Evolutionary conservation across 2,329 filamentous ascomycete genomes (phyloP).

Genomic region (Aureobasidium namibiae): DNA sequence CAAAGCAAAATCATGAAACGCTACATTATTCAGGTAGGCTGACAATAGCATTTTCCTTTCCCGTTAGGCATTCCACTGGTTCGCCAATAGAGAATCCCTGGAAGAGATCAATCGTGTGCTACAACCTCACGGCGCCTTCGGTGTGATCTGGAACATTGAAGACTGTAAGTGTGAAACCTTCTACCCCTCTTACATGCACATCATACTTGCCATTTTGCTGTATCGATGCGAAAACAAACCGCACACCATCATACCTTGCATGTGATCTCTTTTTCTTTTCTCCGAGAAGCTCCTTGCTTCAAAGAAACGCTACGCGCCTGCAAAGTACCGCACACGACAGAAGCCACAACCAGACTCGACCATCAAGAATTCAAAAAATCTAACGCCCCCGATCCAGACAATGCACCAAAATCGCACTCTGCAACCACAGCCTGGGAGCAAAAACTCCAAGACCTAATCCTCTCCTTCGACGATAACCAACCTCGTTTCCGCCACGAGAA

Average conservation of each 20-base stretch:
- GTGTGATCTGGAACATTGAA: slow-evolving; percentile 67
- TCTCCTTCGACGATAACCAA: slow-evolving; percentile 48
- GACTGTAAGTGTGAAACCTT: slow-evolving; percentile 46
- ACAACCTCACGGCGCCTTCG: slow-evolving; percentile 51
- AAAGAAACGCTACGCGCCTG: not conserved
- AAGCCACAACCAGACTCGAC: slow-evolving; percentile 20
- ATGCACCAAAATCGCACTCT: slow-evolving; percentile 50
- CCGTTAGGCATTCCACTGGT: slow-evolving; percentile 45
- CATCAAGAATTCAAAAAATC: not conserved
- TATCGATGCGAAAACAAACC: not conserved
- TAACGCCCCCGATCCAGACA: slow-evolving; percentile 37
- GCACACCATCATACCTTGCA: not conserved
- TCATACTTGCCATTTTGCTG: not conserved
- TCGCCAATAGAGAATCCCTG: slow-evolving; percentile 55
- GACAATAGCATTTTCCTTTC: slow-evolving; percentile 7
- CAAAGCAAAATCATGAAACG: not conserved
- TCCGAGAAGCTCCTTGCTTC: slow-evolving; percentile 7
- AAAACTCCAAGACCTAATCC: slow-evolving; percentile 52
- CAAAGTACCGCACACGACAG: slow-evolving; percentile 44
- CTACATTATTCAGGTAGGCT: slow-evolving; percentile 12
- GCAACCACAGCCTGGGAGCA: slow-evolving; percentile 54
- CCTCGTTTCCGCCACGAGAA: slow-evolving; percentile 57
- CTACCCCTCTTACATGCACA: slow-evolving; percentile 14
- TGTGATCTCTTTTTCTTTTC: slow-evolving; percentile 17
- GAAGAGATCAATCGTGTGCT: slow-evolving; percentile 60